These are phyloP conservation scores for Cucurbita pepo DNA, from an alignment of 306 rosid genomes.

Conservation along the genomic window DNA sequence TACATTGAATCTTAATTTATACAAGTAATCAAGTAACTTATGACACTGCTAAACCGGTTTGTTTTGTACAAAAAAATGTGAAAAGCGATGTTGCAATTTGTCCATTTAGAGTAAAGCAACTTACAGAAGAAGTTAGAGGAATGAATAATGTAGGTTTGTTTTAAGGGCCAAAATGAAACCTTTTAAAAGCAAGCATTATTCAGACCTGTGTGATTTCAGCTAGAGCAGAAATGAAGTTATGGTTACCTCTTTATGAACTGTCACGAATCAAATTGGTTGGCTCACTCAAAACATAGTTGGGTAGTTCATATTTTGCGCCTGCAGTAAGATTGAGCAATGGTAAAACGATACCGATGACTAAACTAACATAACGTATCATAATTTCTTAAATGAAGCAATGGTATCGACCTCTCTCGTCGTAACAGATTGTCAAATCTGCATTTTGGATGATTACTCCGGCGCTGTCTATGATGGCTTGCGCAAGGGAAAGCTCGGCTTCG, in stretches of 20 bases:
- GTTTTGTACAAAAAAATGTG: not conserved
- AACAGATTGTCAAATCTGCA: slow-evolving; percentile 86
- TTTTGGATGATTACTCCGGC: slow-evolving; percentile 93
- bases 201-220: slow-evolving; percentile 1
- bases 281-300: slow-evolving; percentile 95
- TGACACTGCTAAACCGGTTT: not conserved
- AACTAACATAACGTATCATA: not conserved
- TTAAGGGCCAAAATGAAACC: not conserved
- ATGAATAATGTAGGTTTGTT: slow-evolving; percentile 19
- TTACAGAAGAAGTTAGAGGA: not conserved
- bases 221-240: slow-evolving; percentile 23
- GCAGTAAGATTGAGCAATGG: slow-evolving; percentile 5
- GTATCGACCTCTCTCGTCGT: slow-evolving; percentile 82
- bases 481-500: slow-evolving; percentile 74
- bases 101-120: not conserved
- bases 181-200: not conserved
- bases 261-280: slow-evolving; percentile 90
- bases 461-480: slow-evolving; percentile 89
- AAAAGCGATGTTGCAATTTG: not conserved
- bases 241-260: slow-evolving; percentile 23
- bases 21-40: not conserved
- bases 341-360: not conserved
- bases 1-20: not conserved
- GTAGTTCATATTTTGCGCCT: slow-evolving; percentile 95
- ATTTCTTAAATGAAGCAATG: slow-evolving; percentile 9